Base-by-base conservation (phyloP, 148 eudicot species). In the Chenopodium quinoa region DNA sequence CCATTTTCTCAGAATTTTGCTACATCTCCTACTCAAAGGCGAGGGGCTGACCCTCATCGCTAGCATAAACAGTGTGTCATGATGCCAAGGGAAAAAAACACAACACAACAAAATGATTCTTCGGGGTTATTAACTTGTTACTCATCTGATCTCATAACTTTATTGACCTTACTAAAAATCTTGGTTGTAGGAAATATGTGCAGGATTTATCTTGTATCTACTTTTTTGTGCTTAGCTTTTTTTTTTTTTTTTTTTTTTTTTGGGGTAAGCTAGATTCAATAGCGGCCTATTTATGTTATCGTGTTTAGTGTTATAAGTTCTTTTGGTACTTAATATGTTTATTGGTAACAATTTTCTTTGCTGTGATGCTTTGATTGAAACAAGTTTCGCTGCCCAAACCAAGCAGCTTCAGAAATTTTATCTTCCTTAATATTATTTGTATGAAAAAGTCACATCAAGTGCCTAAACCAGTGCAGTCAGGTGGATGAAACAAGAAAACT, bases 1-100 rank as follows among this genome's bases (percentile, higher is more conserved):
- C 83, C 80, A 89, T 96, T 37, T 37, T 93, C 80, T 92, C 98
- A 0, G 83, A 93, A 82, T 85, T 96, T 71, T 96, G 92, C 85
- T 91, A 88, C 75, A 64, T 87, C 32, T 87, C 77, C 85, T 92
- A 89, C 78, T 87, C 97, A 66, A 90, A 82, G 87, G 90, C 97
- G 3, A 65, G 85, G 67, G 80, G 69, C 80, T 78, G 85, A 40
- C 73, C 89, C n/a, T 91, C 83, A 88, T 31, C 48, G 31, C 23
- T 19, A 27, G 20, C 44, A 63, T 19, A 25, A 7, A 4, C 7
- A 67, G 6, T 0, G 66, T n/a, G 66, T n/a, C 19, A 37, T 7
- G n/a, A 37, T 37, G 73, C 14, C 11, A 16, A 13, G n/a, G 34
- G n/a, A 16, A 34, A 34, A 34, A 69, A 16, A 4, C 20, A 44